Evolutionary conservation across 108 stramenopile species (phyloP), one percentile per base, ranked within the genome.

Genomic region (Nannochloropsis salina): DNA sequence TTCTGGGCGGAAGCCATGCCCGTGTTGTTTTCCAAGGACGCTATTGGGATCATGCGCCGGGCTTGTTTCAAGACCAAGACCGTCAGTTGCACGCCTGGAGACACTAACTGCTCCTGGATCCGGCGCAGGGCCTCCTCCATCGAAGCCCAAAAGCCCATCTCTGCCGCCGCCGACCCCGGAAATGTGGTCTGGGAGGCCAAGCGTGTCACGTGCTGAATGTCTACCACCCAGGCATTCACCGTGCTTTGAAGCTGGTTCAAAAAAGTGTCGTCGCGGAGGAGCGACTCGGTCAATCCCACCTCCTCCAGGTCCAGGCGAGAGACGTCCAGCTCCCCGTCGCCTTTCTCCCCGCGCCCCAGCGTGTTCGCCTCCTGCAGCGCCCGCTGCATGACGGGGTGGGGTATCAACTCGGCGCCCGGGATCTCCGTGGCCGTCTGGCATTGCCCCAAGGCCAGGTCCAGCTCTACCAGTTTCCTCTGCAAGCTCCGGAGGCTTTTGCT

Each of bases 11-110:
- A 90, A 51, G 93, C 94, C 82, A 97, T 84, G 6, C 95, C 95
- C 15, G 95, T 95, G 89, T 95, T 94, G 18, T 83, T 94, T 86
- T 97, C 94, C 61, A 97, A 88, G 18, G 95, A 95, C 42, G 95
- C 92, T 0, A 95, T 95, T n/a, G 96, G 95, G 3, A 96, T 92
- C 86, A 96, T 95, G 15, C 95, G 93, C 87, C 94, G 94, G 44
- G 94, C 94, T 51, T 93, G 93, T 83, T 95, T 94, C 47, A 97
- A 90, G 81, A 97, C 86, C 2, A 93, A 86, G 12, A 84, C 86
- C 11, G 88, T 87, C 45, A 91, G 86, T 44, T 42, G 45, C 42
- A 88, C 61, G 42, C 86, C 43, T 1, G 88, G 84, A 6, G 18
- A 88, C 85, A 81, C 87, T 20, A 91, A 88, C 87, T 91, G 87